Evolutionary conservation across 75 land plant genomes (phyloP).

Genomic region (Ceratopteris richardii): DNA sequence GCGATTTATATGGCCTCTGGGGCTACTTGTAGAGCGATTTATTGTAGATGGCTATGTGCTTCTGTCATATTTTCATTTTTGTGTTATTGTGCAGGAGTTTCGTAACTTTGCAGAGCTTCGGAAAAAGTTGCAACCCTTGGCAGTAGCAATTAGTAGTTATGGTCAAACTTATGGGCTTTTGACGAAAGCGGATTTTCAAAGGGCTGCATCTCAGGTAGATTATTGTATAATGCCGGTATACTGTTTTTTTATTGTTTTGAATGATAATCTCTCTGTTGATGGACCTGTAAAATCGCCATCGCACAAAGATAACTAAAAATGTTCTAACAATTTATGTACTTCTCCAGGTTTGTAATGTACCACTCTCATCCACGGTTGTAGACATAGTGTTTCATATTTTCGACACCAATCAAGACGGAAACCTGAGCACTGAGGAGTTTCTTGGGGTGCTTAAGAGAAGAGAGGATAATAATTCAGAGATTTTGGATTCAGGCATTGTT

Average conservation of each 20-base stretch:
- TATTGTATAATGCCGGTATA: background rate
- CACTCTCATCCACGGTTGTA: slow-evolving; percentile 48
- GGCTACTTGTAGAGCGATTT: no score
- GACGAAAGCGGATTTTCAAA: slow-evolving; percentile 56
- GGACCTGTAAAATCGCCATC: background rate
- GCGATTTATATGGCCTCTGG: no score
- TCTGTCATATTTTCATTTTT: no score
- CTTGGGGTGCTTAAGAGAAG: slow-evolving; percentile 52
- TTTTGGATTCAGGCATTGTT: slow-evolving; percentile 34
- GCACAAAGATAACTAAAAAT: no score
- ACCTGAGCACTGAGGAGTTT: slow-evolving; percentile 70
- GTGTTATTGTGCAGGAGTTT: slow-evolving; percentile 83
- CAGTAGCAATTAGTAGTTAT: slow-evolving; percentile 63
- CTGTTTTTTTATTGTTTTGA: background rate
- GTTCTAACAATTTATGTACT: background rate
- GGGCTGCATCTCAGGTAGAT: slow-evolving; percentile 71
- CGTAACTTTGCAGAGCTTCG: slow-evolving; percentile 58
- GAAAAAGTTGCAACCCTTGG: slow-evolving; percentile 40
- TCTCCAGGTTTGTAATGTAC: slow-evolving; percentile 59
- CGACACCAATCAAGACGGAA: slow-evolving; percentile 66
- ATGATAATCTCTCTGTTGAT: background rate
- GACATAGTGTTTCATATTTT: slow-evolving; percentile 73
- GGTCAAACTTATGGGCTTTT: slow-evolving; percentile 64
- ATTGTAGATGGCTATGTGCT: no score
- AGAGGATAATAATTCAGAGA: slow-evolving; percentile 42